phyloP scores from a whole-genome alignment of 371 early-diverging fungal species.

The Mucor plumbeus region DNA sequence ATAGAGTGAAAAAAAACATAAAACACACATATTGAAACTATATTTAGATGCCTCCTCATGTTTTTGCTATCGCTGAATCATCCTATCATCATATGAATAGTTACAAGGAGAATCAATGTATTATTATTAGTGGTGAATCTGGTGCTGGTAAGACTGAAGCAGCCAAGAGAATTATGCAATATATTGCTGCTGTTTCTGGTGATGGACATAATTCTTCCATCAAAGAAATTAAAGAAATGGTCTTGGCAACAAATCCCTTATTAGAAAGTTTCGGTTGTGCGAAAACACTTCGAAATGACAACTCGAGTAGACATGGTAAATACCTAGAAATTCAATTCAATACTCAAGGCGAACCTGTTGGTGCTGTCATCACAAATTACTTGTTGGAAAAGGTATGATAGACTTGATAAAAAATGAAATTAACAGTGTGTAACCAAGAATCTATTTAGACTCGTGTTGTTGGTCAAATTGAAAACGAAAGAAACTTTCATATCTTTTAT shows the following conservation, averaged over 20 bases:
- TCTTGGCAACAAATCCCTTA: conserved; percentile 95
- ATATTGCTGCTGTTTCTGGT: conserved; percentile 95
- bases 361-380: conserved; percentile 98
- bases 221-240: conserved; percentile 94
- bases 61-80: conserved; percentile 87
- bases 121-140: conserved; percentile 95
- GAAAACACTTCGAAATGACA: conserved; percentile 98
- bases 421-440: background rate
- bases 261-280: conserved; percentile 99
- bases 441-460: conserved; percentile 85
- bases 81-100: conserved; percentile 92
- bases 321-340: conserved; percentile 99
- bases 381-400: conserved; percentile 91
- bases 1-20: background rate
- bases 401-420: background rate
- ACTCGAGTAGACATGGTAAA: conserved; percentile 98
- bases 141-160: conserved; percentile 95
- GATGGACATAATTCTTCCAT: conserved; percentile 74
- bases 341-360: conserved; percentile 90
- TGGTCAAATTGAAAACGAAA: conserved; percentile 91
- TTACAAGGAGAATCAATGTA: conserved; percentile 98
- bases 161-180: conserved; percentile 93
- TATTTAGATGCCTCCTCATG: conserved; percentile 81
- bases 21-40: background rate
- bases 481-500: conserved; percentile 99